Evolutionary conservation across 2,329 filamentous ascomycete species (phyloP), one percentile per base, ranked within the genome.

Genomic region (Colletotrichum gloeosporioides): DNA sequence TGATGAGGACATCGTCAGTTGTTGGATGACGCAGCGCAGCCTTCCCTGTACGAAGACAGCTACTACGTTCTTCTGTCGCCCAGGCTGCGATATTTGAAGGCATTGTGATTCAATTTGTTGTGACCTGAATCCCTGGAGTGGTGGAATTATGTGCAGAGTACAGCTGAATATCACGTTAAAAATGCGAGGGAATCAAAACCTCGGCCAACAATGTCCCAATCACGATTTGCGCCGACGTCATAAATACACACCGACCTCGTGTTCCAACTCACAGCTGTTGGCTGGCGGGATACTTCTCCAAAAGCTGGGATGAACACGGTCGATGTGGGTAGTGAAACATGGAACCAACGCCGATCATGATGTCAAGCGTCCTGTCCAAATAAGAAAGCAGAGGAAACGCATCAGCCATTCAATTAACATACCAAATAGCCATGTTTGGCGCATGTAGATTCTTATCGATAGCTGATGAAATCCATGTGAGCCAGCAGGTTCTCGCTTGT

Each of bases 361-460:
- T 49, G 39, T 49, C 39, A 49, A 49, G 39, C 39, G 18, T 18
- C 39, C 39, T n/a, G 9, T 49, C 18, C 39, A 3, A 49, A 49
- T n/a, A 49, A 49, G 39, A n/a, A 49, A 49, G 18, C 3, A 22
- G 0, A 12, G 18, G 39, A 22, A n/a, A 49, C 5, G 18, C 39
- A 49, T 49, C 22, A 7, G 44, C 10, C 44, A 0, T 49, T 22
- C 10, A 4, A 49, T 49, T 6, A 13, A 22, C 44, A 22, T 12
- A 22, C 18, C 44, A 13, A 2, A 9, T 2, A 49, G 6, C n/a
- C 44, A 4, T 49, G 9, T 49, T 22, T 49, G 44, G 0, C 0
- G 44, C 44, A 49, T 22, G n/a, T 13, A 49, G 44, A 22, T 0
- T n/a, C 1, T 10, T 10, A 44, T 22, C 10, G 0, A n/a, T 22